phyloP scores from a whole-genome alignment of 257 asterid genomes.

The Fraxinus cuspidata region DNA sequence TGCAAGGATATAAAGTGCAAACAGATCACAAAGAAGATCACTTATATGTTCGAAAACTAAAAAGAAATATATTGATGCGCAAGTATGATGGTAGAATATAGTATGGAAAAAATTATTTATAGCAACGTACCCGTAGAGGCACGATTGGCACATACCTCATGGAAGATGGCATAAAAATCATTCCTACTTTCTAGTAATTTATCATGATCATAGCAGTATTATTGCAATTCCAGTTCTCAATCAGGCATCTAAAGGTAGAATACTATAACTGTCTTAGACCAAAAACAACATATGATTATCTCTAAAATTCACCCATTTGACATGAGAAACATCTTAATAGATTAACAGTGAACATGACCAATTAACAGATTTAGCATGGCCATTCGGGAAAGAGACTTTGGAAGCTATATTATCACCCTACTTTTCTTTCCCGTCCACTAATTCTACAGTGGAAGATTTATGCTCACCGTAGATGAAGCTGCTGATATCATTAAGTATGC shows the following conservation, averaged over 20 bases:
- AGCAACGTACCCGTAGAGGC: not conserved
- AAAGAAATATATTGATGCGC: not conserved
- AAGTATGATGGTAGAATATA: not conserved
- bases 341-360: conserved; percentile 32
- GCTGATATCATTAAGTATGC: conserved; percentile 81
- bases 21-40: not conserved
- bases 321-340: conserved; percentile 18
- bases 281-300: not conserved
- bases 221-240: conserved; percentile 12
- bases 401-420: conserved; percentile 22
- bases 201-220: conserved; percentile 16
- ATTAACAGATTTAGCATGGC: conserved; percentile 28
- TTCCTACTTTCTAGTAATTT: conserved; percentile 18
- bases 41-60: not conserved
- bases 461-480: conserved; percentile 62
- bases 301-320: not conserved
- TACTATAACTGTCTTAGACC: conserved; percentile 13
- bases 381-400: not conserved
- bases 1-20: not conserved
- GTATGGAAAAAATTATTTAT: not conserved
- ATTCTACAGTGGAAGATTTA: conserved; percentile 29
- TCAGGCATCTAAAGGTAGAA: conserved; percentile 12
- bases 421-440: conserved; percentile 30
- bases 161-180: conserved; percentile 16
- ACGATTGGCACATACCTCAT: conserved; percentile 20